phyloP scores from a whole-genome alignment of 495 filamentous ascomycete species.

The Acidomyces sp. region DNA sequence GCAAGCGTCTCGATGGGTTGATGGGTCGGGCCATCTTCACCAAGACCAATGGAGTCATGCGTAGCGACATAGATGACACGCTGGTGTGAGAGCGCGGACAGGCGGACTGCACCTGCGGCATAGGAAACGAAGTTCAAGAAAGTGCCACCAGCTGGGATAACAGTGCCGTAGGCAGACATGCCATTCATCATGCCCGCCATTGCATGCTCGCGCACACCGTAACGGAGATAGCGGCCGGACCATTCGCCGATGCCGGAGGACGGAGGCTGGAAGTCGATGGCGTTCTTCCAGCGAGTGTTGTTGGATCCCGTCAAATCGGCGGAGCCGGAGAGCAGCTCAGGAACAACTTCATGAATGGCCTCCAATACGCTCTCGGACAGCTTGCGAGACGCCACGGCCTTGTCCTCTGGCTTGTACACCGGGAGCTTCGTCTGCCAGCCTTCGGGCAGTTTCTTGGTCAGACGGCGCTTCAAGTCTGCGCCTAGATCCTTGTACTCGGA shows the following conservation, averaged over 20 bases:
- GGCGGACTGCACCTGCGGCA: constrained; percentile 85
- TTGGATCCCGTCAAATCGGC: constrained; percentile 97
- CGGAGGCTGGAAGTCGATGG: constrained; percentile 93
- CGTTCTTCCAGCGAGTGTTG: constrained; percentile 95
- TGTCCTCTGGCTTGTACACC: constrained; percentile 75
- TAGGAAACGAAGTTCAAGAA: constrained; percentile 99
- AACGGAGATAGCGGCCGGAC: constrained; percentile 85
- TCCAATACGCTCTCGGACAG: constrained; percentile 87
- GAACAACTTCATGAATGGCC: constrained; percentile 69
- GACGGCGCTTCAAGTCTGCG: constrained; percentile 69
- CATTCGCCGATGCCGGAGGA: constrained; percentile 72
- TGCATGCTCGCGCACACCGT: constrained; percentile 91
- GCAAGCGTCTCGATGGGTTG: constrained; percentile 99
- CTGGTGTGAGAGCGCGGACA: constrained; percentile 82
- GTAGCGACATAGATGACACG: constrained; percentile 94
- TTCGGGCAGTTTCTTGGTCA: constrained; percentile 74
- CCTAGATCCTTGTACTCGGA: constrained; percentile 60
- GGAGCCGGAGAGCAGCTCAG: constrained; percentile 89
- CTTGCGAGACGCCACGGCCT: constrained; percentile 82
- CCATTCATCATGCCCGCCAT: constrained; percentile 99
- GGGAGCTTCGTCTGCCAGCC: constrained; percentile 95
- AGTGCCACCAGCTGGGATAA: constrained; percentile 87
- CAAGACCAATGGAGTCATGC: constrained; percentile 98
- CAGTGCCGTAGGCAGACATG: constrained; percentile 84
- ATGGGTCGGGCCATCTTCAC: constrained; percentile 97